These are phyloP conservation scores for Panellus pusillus DNA, from an alignment of 768 basidiomycete species.

Conservation along the genomic window DNA sequence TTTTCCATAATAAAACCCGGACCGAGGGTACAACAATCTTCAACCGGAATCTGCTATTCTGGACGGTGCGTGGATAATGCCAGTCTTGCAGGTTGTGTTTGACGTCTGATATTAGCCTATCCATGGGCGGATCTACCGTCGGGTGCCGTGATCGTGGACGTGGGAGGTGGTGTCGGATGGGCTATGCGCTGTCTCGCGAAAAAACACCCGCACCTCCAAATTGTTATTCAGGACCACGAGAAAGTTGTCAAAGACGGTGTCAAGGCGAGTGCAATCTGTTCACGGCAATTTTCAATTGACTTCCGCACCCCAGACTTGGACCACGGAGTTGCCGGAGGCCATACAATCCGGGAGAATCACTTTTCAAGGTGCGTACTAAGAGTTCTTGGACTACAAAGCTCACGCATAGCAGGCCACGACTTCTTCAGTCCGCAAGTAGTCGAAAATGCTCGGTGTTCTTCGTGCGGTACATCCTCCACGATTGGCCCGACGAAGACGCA, in stretches of 20 bases:
- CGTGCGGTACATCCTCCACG: slow-evolving; percentile 29
- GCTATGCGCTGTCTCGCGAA: not conserved
- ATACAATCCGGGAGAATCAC: slow-evolving; percentile 1
- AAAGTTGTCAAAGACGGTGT: slow-evolving; percentile 22
- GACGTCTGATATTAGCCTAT: slow-evolving; percentile 3
- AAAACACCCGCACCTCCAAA: slow-evolving; percentile 23
- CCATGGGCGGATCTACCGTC: slow-evolving; percentile 4
- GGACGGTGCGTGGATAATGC: not conserved
- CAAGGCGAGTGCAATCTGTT: not conserved
- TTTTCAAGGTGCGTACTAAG: slow-evolving; percentile 2
- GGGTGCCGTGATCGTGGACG: slow-evolving; percentile 30
- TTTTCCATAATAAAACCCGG: not conserved
- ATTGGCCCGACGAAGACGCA: slow-evolving; percentile 30
- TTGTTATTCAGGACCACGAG: slow-evolving; percentile 31
- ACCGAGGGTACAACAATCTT: too few relatives aligned
- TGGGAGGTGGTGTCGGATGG: slow-evolving; percentile 32
- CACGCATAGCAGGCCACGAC: slow-evolving; percentile 25
- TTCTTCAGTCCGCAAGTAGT: slow-evolving; percentile 31
- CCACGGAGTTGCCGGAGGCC: not conserved
- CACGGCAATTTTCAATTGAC: not conserved
- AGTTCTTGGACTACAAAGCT: not conserved
- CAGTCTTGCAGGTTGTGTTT: not conserved
- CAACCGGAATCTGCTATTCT: too few relatives aligned
- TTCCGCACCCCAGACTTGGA: not conserved
- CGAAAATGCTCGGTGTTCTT: slow-evolving; percentile 29